phyloP scores from a whole-genome alignment of 2,329 filamentous ascomycete genomes.

The Atkinsonella texensis region DNA sequence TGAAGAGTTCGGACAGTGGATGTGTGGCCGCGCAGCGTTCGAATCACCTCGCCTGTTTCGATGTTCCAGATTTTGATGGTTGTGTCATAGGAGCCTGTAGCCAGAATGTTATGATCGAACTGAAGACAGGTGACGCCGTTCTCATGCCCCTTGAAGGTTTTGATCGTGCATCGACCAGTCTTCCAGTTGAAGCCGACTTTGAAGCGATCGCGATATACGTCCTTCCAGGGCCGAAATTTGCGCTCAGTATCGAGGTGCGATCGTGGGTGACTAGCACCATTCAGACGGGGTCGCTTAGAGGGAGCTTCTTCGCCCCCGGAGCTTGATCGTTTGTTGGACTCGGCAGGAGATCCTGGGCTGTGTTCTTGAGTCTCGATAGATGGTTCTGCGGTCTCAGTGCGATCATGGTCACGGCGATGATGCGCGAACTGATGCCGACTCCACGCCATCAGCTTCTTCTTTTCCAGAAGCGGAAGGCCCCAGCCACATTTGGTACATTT shows the following conservation, averaged over 20 bases:
- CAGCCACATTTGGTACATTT: conserved; percentile 94
- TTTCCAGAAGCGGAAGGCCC: conserved; percentile 81
- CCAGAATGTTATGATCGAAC: conserved; percentile 79
- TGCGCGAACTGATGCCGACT: conserved; percentile 56
- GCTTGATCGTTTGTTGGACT: conserved; percentile 23
- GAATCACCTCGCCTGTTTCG: conserved; percentile 71
- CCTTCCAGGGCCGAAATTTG: conserved; percentile 71
- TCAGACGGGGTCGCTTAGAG: conserved; percentile 22
- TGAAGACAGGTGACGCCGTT: conserved; percentile 53
- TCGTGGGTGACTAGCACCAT: conserved; percentile 14
- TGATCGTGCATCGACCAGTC: conserved; percentile 76
- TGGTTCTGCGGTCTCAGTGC: conserved; percentile 9
- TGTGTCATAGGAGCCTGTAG: conserved; percentile 87
- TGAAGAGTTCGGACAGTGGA: conserved; percentile 79
- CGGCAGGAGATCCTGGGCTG: conserved; percentile 10
- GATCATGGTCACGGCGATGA: conserved; percentile 8
- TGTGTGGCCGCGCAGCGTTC: conserved; percentile 74
- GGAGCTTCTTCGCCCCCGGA: conserved; percentile 18
- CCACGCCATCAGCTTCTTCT: conserved; percentile 76
- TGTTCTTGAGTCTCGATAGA: conserved; percentile 14
- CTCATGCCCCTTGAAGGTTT: conserved; percentile 70
- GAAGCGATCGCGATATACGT: conserved; percentile 90
- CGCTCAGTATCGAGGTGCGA: conserved; percentile 30
- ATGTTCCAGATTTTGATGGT: conserved; percentile 97
- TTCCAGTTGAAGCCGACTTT: conserved; percentile 98